Evolutionary conservation across 441 rosid genomes (phyloP).

Genomic region (Hura crepitans): DNA sequence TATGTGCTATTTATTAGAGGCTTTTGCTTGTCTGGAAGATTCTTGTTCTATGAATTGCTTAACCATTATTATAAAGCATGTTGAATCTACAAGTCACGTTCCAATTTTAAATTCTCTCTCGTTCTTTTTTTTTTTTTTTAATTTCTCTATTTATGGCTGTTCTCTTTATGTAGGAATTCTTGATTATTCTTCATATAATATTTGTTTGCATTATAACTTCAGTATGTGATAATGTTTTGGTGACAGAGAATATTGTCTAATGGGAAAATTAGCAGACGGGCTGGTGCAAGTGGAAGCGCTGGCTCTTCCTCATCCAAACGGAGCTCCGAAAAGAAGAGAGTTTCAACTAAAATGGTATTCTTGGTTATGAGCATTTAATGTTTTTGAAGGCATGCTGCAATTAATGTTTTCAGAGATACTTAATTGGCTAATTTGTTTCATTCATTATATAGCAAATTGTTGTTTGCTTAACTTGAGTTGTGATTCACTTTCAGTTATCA

Average conservation of each 20-base stretch:
- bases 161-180: neutral
- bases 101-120: neutral
- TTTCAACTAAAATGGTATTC: constrained; percentile 49
- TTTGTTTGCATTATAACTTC: neutral
- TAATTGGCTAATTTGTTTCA: neutral
- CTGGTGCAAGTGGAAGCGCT: constrained; percentile 44
- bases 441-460: neutral
- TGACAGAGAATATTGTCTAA: constrained; percentile 50
- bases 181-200: neutral
- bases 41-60: neutral
- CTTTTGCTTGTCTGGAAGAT: neutral
- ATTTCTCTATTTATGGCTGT: neutral
- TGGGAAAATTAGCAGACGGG: constrained; percentile 50
- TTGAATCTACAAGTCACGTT: constrained; percentile 1
- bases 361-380: neutral
- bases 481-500: neutral
- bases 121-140: neutral
- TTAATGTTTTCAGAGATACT: neutral
- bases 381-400: neutral
- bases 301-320: constrained; percentile 51
- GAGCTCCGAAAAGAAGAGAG: constrained; percentile 56
- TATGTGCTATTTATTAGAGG: neutral
- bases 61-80: neutral
- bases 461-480: neutral
- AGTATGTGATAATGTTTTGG: constrained; percentile 12